These are phyloP conservation scores for Sclerotiophoma versabilis DNA, from an alignment of 2,329 filamentous ascomycete genomes.

Conservation along the genomic window DNA sequence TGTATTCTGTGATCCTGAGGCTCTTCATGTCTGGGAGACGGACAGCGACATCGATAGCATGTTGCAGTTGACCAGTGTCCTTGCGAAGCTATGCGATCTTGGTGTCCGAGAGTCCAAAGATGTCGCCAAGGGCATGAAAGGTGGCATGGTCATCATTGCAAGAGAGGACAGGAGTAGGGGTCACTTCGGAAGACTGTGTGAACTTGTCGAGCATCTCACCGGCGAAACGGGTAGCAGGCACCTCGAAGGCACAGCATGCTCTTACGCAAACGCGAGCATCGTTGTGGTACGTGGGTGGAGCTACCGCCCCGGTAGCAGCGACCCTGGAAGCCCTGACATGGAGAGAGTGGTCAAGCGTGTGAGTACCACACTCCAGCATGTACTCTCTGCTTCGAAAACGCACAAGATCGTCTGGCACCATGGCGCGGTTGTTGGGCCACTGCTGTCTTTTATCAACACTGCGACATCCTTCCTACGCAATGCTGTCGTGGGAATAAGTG, in stretches of 20 bases:
- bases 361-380: slow-evolving; percentile 31
- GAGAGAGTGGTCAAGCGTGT: slow-evolving; percentile 34
- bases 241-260: slow-evolving; percentile 32
- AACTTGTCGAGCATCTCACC: slow-evolving; percentile 38
- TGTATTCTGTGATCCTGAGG: slow-evolving; percentile 30
- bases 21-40: slow-evolving; percentile 45
- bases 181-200: slow-evolving; percentile 37
- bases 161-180: slow-evolving; percentile 24
- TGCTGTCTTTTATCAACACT: slow-evolving; percentile 39
- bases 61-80: slow-evolving; percentile 40
- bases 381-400: slow-evolving; percentile 19
- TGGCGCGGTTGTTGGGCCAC: slow-evolving; percentile 36
- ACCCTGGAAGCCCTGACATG: slow-evolving; percentile 16
- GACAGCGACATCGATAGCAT: slow-evolving; percentile 43
- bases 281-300: slow-evolving; percentile 41
- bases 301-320: slow-evolving; percentile 5
- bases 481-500: slow-evolving; percentile 30
- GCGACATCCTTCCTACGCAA: slow-evolving; percentile 34
- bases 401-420: slow-evolving; percentile 45
- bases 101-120: slow-evolving; percentile 22
- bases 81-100: slow-evolving; percentile 38
- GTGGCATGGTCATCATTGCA: slow-evolving; percentile 41
- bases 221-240: slow-evolving; percentile 29
- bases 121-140: slow-evolving; percentile 19
- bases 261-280: slow-evolving; percentile 37